Conservation (phyloP, 176 grass and related monocot genomes). For the Pharus latifolius region DNA sequence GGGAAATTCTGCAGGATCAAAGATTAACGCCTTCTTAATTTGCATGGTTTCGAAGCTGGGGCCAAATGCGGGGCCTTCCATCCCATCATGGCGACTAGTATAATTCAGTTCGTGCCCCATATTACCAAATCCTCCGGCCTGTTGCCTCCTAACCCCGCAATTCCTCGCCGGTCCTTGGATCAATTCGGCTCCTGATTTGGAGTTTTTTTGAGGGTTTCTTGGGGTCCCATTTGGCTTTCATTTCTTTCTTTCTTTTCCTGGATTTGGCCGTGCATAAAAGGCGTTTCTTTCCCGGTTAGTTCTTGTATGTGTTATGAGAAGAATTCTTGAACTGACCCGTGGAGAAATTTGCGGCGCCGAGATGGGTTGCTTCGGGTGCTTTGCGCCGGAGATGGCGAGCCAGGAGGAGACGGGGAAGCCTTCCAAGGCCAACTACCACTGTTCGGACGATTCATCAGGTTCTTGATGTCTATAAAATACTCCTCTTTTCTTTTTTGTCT, state of each 20-base stretch:
- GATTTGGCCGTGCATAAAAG: slow-evolving; percentile 31
- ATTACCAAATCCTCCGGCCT: not conserved
- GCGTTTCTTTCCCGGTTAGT: slow-evolving; percentile 14
- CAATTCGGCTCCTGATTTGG: not conserved
- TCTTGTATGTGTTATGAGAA: not conserved
- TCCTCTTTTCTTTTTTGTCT: not conserved
- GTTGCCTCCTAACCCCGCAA: slow-evolving; percentile 11
- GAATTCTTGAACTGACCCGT: not conserved
- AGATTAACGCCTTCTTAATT: slow-evolving; percentile 6
- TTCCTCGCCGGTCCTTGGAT: slow-evolving; percentile 14
- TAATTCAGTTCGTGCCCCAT: not conserved
- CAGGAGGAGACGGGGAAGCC: slow-evolving; percentile 18
- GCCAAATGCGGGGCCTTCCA: not conserved
- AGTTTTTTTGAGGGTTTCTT: not conserved
- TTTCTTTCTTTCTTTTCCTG: not conserved
- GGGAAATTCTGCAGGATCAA: not conserved
- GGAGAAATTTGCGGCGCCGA: not conserved
- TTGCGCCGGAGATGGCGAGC: slow-evolving; percentile 19
- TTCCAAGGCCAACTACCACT: slow-evolving; percentile 23
- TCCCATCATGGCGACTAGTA: not conserved
- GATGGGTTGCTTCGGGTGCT: slow-evolving; percentile 78
- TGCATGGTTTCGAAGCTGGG: not conserved
- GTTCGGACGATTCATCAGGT: slow-evolving; percentile 48
- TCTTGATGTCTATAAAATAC: too few relatives aligned
- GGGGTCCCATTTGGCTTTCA: not conserved